Base-by-base conservation (phyloP, 305 asterid genomes). In the Nicotiana rustica region DNA sequence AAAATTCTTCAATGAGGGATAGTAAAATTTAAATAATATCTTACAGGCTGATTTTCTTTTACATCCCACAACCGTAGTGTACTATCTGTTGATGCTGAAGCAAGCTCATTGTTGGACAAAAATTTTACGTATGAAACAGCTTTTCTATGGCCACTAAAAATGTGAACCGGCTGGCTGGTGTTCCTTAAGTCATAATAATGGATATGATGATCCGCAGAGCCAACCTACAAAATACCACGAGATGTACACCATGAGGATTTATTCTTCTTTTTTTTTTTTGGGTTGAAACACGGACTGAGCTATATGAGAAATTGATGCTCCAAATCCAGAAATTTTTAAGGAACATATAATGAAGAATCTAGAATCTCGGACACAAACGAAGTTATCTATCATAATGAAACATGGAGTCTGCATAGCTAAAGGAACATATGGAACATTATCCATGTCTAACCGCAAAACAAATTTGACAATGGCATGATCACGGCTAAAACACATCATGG, bases 31-130 rank as follows among this genome's bases (percentile, higher is more conserved):
- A 25, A 25, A 70, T 18, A 35, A 47, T 83, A 33, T 83, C 94
- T 88, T 88, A 93, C 97, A 3, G 86, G 92, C 13, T 60, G 61
- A 61, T 90, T 89, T 49, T 90, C 86, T 82, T 86, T 90, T 47
- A 92, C 94, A 86, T 93, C 97, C 97, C 97, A 93, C 79, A 93
- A 82, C 52, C 92, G 92, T 47, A 93, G 88, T 35, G 93, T 91
- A 81, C 93, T 89, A 85, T 93, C 97, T 10, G 97, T 93, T 35
- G 97, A 93, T 61, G 97, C 97, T 85, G 97, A 93, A 82, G 94
- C 97, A 78, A 93, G 96, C 85, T 93, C 97, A 36, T 85, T 89
- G 89, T 82, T 87, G 80, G 96, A 92, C 83, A 93, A 78, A 84
- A 93, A 93, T 77, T 93, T 93, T 56, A 93, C 97, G 69, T 93